Percentiles rank a stretch among this genome's conserved stretches.
phyloP scores from a whole-genome alignment of 2,329 filamentous ascomycete species.

The Botrytis paeoniae region DNA sequence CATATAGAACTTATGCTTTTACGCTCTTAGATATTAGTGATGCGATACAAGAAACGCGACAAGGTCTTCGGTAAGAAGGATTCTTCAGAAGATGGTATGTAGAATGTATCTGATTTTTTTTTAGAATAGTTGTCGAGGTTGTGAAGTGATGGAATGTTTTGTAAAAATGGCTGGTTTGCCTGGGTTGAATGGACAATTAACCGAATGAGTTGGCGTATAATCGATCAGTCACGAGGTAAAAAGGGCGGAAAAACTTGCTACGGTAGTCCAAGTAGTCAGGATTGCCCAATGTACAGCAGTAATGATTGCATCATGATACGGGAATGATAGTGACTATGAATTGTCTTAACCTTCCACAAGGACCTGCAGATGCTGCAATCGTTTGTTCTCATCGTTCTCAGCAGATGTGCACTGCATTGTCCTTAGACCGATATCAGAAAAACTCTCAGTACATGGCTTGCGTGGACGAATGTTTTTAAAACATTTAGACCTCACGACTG shows the following conservation, averaged over 20 bases:
- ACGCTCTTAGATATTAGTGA: constrained; percentile 31
- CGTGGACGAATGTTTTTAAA: constrained; percentile 93
- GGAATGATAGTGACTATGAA: neutral
- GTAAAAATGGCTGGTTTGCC: neutral
- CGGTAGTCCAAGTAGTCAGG: neutral
- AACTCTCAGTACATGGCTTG: constrained; percentile 40
- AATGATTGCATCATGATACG: neutral
- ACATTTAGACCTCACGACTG: constrained; percentile 91
- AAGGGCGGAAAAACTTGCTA: neutral
- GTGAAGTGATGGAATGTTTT: constrained; percentile 11
- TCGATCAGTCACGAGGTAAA: neutral
- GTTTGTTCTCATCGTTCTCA: neutral
- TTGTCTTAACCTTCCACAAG: neutral
- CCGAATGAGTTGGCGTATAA: constrained; percentile 7
- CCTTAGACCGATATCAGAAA: constrained; percentile 7
- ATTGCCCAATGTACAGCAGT: neutral
- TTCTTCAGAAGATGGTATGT: neutral
- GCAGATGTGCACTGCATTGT: constrained; percentile 9
- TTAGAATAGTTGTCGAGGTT: neutral
- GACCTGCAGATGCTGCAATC: neutral
- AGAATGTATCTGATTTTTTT: constrained; percentile 1
- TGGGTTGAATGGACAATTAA: constrained; percentile 3
- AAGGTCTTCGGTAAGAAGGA: constrained; percentile 1
- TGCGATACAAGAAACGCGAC: constrained; percentile 23
- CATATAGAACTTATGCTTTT: constrained; percentile 28